Evolutionary conservation across 1,139 yeast genomes (phyloP), one percentile per base, ranked within the genome.

Genomic region (Scheffersomyces quercinus): DNA sequence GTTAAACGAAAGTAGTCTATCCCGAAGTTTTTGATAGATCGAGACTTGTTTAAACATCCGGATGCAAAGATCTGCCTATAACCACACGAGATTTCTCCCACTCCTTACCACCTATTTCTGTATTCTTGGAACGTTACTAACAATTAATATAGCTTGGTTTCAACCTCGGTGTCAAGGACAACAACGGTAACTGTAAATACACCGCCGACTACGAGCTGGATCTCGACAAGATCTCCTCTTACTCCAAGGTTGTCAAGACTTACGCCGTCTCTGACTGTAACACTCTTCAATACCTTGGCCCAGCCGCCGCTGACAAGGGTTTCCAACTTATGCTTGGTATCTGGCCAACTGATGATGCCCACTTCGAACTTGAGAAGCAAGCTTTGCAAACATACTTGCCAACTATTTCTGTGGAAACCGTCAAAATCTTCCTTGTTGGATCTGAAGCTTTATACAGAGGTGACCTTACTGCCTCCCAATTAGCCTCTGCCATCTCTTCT

Each of bases 371-470:
- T 6, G 97, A 90, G 70, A 79, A 85, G 64, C 60, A 64, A 30
- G 95, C 96, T 36, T 75, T 89, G 59, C 56, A 71, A 50, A 49
- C 68, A n/a, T 83, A 84, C 67, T 78, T 90, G 65, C 95, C 96
- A 56, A 68, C 59, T 34, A 75, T 88, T 52, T 84, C 90, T 45
- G 76, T 76, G 48, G 73, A 79, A 45, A 81, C 90, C 50, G 77
- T 89, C 58, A 80, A 82, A 58, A 86, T 82, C 35, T 75, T 90
- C 70, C 74, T 87, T 43, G 97, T 90, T 53, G 97, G 97, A 53
- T 88, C 96, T 29, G 97, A 90, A 75, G 91, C 95, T 48, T 75
- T 90, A 55, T 89, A 89, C 79, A 87, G 97, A 77, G 81, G 69
- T 37, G 97, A 89, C 64, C 55, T 89, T 67, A 75, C 88, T 42